Evolutionary conservation across 257 asterid species (phyloP), one percentile per base, ranked within the genome.

Genomic region (Plantago major): DNA sequence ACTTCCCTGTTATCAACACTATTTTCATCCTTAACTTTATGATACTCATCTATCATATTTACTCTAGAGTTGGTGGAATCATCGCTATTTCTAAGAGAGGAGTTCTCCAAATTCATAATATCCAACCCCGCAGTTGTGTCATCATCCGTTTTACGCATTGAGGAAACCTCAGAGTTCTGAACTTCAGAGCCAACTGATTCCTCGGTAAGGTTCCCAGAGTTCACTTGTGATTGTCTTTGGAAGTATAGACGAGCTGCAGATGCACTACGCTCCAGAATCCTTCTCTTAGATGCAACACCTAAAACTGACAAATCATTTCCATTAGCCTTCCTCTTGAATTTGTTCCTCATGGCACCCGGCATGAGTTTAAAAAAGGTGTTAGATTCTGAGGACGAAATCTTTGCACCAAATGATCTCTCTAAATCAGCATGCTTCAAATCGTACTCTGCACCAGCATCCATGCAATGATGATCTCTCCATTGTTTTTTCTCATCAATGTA

Each of bases 381-480:
- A 42, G 74, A 43, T 60, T 80, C 94, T 0, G 76, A 62, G 56
- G 81, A 64, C 11, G 89, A 66, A 72, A 81, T 71, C 72, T 78
- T 93, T 57, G 80, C 83, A 62, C 96, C 97, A 71, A 93, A 93
- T 44, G 99, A 81, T 72, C 79, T 93, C 88, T 93, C 99, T 65
- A 93, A 74, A 79, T 93, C 97, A 43, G 99, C 92, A 73, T 93
- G 97, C 78, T 87, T 93, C 81, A 80, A 61, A 75, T 87, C 99
- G 81, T 87, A 93, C 76, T 93, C 99, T 63, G 83, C 83, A 42
- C 94, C 99, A 63, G 93, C 89, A 78, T 93, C 99, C 97, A 89
- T 83, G 79, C 90, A 83, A 77, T 84, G 97, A 76, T 89, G 99
- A 78, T 87, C 99, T 73, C 95, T 81, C 97, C 96, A 87, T 73